Evolutionary conservation across 257 asterid species (phyloP).

Genomic region (Solanum commersonii): DNA sequence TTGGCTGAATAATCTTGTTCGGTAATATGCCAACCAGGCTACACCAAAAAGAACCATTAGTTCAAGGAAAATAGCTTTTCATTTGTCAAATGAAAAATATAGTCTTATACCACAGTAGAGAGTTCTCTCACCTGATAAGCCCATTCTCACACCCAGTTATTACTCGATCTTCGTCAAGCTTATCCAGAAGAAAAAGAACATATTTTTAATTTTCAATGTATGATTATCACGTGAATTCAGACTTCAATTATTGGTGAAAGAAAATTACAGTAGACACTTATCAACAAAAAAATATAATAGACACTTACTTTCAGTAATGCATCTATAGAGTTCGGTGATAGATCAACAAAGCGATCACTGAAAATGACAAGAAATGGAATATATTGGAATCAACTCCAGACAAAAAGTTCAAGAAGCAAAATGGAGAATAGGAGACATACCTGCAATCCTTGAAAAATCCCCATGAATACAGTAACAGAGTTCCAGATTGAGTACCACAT

Average conservation of each 20-base stretch:
- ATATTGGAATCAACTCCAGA: not conserved
- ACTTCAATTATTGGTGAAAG: not conserved
- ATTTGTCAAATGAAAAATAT: not conserved
- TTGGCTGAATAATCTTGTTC: constrained; percentile 84
- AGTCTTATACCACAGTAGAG: not conserved
- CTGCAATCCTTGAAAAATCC: constrained; percentile 99
- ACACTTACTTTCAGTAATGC: constrained; percentile 65
- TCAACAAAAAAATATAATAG: not conserved
- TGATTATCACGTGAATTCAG: not conserved
- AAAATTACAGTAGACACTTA: not conserved
- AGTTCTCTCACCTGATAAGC: constrained; percentile 48
- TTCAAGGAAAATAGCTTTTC: not conserved
- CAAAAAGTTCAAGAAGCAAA: constrained; percentile 3
- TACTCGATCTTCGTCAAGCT: constrained; percentile 93
- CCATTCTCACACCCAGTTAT: constrained; percentile 87
- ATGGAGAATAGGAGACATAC: constrained; percentile 22
- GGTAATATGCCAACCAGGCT: constrained; percentile 87
- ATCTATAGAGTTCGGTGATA: constrained; percentile 79
- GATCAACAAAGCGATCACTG: constrained; percentile 88
- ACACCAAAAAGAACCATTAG: constrained; percentile 8
- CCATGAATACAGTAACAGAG: constrained; percentile 79
- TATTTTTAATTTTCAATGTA: not conserved
- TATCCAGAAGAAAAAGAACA: constrained; percentile 3
- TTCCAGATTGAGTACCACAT: constrained; percentile 77
- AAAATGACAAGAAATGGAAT: constrained; percentile 4